Evolutionary conservation across 768 basidiomycete species (phyloP), one percentile per base, ranked within the genome.

Genomic region (Termitomyces sp.): DNA sequence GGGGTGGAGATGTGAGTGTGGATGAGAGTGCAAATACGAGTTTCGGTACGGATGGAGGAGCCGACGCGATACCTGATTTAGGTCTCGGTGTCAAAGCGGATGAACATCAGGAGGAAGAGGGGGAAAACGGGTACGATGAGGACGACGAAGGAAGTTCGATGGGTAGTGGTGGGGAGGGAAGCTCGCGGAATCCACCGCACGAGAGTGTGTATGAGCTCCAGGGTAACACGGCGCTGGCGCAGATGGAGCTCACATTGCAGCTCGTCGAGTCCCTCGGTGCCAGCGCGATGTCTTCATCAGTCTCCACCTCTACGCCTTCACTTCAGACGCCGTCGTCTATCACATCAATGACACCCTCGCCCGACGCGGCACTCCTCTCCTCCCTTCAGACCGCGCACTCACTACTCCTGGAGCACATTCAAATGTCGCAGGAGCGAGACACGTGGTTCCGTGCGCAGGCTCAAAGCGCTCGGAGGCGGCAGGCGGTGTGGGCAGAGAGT

Each of bases 401-500:
- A 16, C 77, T 88, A 71, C 67, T 90, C n/a, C 72, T 72, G 51
- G 86, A 89, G 57, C 92, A 90, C 64, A 72, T 84, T 2, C 70
- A 78, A 44, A 90, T 94, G 83, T 76, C 79, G 5, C 76, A 77
- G 55, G 86, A 88, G 57, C 78, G 95, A n/a, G 95, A 97, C 61
- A 79, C 81, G 49, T 97, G 88, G 81, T 94, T 84, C 76, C 79
- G 77, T 56, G 72, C 76, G 31, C 81, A 84, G 63, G 73, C 94
- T 10, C 79, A 79, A 61, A 79, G 81, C 26, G 90, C 93, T 66
- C 76, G 79, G 48, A 75, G 79, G 62, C 76, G 85, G 26, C 84
- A 86, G 65, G 74, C 67, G 12, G 75, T 94, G 27, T 98, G 95
- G 95, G 94, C 96, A 71, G 88, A 93, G 72, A 95, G 90, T 68